Evolutionary conservation across 805 yeast species (phyloP), one percentile per base, ranked within the genome.

Genomic region (Vanderwaltozyma verrucispora): DNA sequence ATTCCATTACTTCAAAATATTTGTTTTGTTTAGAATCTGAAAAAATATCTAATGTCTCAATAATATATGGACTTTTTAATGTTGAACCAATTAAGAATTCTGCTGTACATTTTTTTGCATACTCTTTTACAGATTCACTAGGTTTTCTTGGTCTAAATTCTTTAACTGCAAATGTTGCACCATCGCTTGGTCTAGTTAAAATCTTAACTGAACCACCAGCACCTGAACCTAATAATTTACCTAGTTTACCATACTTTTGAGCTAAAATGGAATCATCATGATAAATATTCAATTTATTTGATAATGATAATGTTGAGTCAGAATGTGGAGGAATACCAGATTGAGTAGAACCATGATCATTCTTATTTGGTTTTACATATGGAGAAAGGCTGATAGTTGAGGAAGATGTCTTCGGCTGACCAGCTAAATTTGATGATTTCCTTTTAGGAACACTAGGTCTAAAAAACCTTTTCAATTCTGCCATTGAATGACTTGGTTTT

Each of bases 191-290:
- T 49, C 89, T 71, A 8, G 71, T 71, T 18, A 83, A 68, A 32
- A 82, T 63, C 47, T 82, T 69, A n/a, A 83, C 94, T 1, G 87
- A 74, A 6, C 94, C 94, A 34, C 94, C 94, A 11, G 92, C 94
- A 39, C 94, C 94, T 1, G 86, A 76, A 14, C 94, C 94, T 33
- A 83, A 59, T 40, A 78, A 71, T 53, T 80, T 79, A 35, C 89
- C 88, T 43, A 80, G 57, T 46, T 74, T 78, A 39, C 89, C 85
- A 54, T 82, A 83, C 50, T 81, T 77, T 41, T 67, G 68, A 11
- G 69, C 68, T 33, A 75, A 54, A 0, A 71, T 65, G 12, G 77
- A 73, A 42, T 73, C 78, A 28, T 68, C 68, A 44, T 69, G 75
- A 45, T 60, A 60, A 14, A 69, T 72, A 60, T 51, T 53, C 12